These are phyloP conservation scores for Beauveria asiatica DNA, from an alignment of 2,329 filamentous ascomycete genomes.

Conservation along the genomic window DNA sequence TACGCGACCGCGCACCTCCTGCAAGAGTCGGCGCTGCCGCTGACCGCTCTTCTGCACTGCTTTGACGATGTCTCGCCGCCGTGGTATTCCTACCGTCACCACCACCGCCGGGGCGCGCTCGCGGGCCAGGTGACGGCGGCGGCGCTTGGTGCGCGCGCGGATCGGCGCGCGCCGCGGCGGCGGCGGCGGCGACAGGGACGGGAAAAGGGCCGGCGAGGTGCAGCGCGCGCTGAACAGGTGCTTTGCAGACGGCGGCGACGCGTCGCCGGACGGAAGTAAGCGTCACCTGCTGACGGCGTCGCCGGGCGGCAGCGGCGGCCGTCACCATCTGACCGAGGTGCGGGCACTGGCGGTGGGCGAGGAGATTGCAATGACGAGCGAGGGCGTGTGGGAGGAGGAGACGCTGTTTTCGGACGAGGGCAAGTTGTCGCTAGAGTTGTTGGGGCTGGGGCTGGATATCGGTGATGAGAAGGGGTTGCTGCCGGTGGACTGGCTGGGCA, in stretches of 20 bases:
- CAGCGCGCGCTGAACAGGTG: slow-evolving; percentile 23
- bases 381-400: slow-evolving; percentile 25
- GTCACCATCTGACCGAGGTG: slow-evolving; percentile 27
- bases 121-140: slow-evolving; percentile 48
- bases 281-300: neutral
- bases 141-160: slow-evolving; percentile 45
- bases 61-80: slow-evolving; percentile 52
- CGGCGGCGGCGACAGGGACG: slow-evolving; percentile 43
- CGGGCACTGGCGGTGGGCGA: slow-evolving; percentile 34
- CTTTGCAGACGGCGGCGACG: slow-evolving; percentile 11
- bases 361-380: slow-evolving; percentile 32
- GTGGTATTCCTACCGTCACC: slow-evolving; percentile 49
- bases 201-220: slow-evolving; percentile 26
- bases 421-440: neutral
- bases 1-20: slow-evolving; percentile 51
- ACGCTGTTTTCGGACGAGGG: neutral
- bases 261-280: neutral
- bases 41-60: slow-evolving; percentile 57
- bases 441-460: neutral
- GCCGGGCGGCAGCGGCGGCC: too few species aligned
- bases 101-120: slow-evolving; percentile 44
- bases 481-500: neutral
- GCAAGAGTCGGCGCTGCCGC: slow-evolving; percentile 46
- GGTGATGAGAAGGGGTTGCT: neutral
- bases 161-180: slow-evolving; percentile 47